Percentiles rank a stretch among this genome's conserved stretches.
phyloP scores from a whole-genome alignment of 2,329 filamentous ascomycete genomes.

The Coniochaeta ligniaria region DNA sequence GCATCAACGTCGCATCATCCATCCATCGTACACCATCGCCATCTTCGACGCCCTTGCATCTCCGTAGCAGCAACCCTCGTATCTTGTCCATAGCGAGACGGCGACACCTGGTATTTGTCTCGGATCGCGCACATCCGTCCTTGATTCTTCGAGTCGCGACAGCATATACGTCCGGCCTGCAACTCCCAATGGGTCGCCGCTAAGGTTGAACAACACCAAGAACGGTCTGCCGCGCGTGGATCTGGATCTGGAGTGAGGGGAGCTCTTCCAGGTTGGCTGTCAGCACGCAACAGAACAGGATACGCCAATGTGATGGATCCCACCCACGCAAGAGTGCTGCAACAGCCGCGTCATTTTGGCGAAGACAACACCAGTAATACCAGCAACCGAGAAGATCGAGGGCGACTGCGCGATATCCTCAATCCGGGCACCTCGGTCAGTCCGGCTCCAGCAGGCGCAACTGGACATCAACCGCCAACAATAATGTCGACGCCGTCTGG shows the following conservation, averaged over 20 bases:
- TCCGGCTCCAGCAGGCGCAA: constrained; percentile 15
- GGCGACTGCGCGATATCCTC: constrained; percentile 35
- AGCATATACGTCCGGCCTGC: not conserved
- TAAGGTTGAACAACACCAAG: not conserved
- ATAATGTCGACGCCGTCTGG: not conserved
- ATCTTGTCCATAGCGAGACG: not conserved
- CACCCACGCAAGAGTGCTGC: constrained; percentile 29
- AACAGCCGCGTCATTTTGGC: constrained; percentile 31
- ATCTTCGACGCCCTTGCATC: not conserved
- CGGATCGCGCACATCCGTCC: not conserved
- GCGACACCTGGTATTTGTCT: not conserved
- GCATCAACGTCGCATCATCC: not conserved
- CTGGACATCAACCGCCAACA: not conserved
- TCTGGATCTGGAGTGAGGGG: not conserved
- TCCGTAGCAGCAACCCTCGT: not conserved
- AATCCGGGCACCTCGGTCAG: constrained; percentile 26
- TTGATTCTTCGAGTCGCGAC: not conserved
- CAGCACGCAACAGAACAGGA: not conserved
- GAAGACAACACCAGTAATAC: constrained; percentile 26
- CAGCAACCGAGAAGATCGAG: constrained; percentile 19
- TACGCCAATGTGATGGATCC: constrained; percentile 28
- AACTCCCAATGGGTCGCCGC: not conserved
- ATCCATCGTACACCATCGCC: not conserved
- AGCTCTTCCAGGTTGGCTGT: not conserved
- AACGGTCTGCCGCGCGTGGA: not conserved